A percentile compares a stretch with the other conserved stretches of the same genome.
Conservation (phyloP, 768 basidiomycete genomes). For the Ephemerocybe angulata region DNA sequence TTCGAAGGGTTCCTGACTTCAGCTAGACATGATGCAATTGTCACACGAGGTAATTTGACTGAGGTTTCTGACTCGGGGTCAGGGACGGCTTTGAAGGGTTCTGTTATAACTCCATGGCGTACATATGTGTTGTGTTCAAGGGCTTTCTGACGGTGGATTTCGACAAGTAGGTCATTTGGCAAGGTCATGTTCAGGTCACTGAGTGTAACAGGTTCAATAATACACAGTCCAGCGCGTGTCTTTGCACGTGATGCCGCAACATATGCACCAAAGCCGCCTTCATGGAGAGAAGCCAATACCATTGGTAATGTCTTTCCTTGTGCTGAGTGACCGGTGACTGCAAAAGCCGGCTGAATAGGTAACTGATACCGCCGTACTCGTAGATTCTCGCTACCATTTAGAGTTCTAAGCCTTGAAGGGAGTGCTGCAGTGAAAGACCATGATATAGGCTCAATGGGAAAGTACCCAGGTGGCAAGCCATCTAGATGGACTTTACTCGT, state of each 20-base stretch:
- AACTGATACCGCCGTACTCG: constrained; percentile 14
- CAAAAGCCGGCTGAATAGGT: constrained; percentile 25
- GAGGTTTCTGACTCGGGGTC: not conserved
- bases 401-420: not conserved
- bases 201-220: not conserved
- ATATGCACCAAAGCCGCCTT: constrained; percentile 25
- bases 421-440: constrained; percentile 6
- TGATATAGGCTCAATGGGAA: constrained; percentile 14
- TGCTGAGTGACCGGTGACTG: constrained; percentile 27
- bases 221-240: constrained; percentile 15
- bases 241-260: constrained; percentile 27
- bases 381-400: not conserved
- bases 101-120: not conserved
- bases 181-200: not conserved
- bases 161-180: not conserved
- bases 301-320: constrained; percentile 26
- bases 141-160: not conserved
- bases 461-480: constrained; percentile 14
- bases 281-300: constrained; percentile 18
- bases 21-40: no score
- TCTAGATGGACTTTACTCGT: constrained; percentile 15
- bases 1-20: no score
- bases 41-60: no score
- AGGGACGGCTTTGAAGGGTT: not conserved
- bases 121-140: not conserved